Conservation (phyloP, 2,329 filamentous ascomycete species). For the Shiraia sp. region DNA sequence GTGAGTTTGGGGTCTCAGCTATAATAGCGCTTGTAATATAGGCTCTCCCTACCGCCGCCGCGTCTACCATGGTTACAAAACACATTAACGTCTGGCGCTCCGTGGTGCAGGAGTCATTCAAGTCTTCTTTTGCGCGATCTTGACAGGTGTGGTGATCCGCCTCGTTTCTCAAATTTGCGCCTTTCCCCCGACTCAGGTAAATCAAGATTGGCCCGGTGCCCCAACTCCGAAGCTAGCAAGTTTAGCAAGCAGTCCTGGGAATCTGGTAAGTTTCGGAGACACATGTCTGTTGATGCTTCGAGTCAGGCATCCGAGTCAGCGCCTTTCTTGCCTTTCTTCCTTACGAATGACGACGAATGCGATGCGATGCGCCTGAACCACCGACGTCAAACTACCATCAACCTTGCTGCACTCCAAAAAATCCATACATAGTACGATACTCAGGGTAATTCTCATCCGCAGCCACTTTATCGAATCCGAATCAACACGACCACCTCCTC, state of each 20-base stretch:
- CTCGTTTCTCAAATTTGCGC: too few species aligned
- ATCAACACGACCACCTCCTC: too few species aligned
- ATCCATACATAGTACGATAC: too few species aligned
- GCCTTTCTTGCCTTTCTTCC: too few species aligned
- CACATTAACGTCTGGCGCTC: constrained; percentile 21
- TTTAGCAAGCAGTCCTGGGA: constrained; percentile 2
- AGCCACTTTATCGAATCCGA: too few species aligned
- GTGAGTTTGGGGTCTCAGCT: constrained; percentile 14
- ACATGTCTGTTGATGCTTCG: constrained; percentile 2
- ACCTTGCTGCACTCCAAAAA: too few species aligned
- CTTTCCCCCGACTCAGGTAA: not conserved
- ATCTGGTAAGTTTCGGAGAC: constrained; percentile 10
- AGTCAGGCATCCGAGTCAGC: constrained; percentile 2
- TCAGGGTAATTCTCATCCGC: too few species aligned
- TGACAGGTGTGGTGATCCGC: too few species aligned
- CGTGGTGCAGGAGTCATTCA: constrained; percentile 13
- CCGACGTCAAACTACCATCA: not conserved
- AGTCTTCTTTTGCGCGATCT: not conserved
- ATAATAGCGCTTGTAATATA: constrained; percentile 6
- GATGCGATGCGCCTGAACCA: not conserved
- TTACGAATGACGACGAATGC: not conserved
- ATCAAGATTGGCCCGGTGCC: constrained; percentile 3
- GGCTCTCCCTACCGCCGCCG: not conserved
- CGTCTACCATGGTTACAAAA: too few species aligned
- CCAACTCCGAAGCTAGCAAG: constrained; percentile 1